These are phyloP conservation scores for Nigrospora sphaerica DNA, from an alignment of 2,329 filamentous ascomycete species.

Conservation along the genomic window DNA sequence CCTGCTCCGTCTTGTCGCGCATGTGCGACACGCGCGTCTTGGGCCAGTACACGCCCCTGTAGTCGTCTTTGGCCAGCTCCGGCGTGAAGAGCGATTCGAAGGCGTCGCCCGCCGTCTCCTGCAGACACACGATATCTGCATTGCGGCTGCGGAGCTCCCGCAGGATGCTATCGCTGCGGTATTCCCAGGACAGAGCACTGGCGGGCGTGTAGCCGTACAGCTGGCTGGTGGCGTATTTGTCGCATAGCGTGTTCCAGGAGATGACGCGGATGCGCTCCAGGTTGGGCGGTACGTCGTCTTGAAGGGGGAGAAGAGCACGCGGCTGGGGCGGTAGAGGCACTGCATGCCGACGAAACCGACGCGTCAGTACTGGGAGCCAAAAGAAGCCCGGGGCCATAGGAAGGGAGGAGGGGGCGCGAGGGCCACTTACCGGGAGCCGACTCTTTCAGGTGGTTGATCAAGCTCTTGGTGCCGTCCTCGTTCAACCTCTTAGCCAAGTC, in stretches of 20 bases:
- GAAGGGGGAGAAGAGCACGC: constrained; percentile 73
- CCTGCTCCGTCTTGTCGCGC: constrained; percentile 73
- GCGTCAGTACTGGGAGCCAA: neutral
- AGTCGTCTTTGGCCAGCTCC: constrained; percentile 78
- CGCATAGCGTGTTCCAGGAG: constrained; percentile 93
- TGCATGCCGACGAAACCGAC: constrained; percentile 24
- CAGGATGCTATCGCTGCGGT: constrained; percentile 74
- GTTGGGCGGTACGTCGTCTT: constrained; percentile 51
- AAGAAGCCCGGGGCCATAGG: neutral
- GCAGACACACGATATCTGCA: constrained; percentile 85
- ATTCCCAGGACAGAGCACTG: constrained; percentile 77
- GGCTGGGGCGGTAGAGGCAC: constrained; percentile 71
- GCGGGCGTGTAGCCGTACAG: constrained; percentile 89
- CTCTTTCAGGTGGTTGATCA: constrained; percentile 79
- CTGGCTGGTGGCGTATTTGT: constrained; percentile 78
- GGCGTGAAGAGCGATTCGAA: constrained; percentile 88
- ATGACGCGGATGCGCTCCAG: constrained; percentile 75
- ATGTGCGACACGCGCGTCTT: constrained; percentile 88
- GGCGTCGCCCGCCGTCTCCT: constrained; percentile 87
- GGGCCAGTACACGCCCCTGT: constrained; percentile 90
- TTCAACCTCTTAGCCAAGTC: constrained; percentile 75
- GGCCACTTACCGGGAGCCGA: constrained; percentile 67
- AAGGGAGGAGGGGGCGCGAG: neutral
- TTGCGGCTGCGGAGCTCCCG: constrained; percentile 73
- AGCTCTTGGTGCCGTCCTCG: constrained; percentile 77